Conservation (phyloP, 352 stramenopile species). For the Globisporangium canariense region DNA sequence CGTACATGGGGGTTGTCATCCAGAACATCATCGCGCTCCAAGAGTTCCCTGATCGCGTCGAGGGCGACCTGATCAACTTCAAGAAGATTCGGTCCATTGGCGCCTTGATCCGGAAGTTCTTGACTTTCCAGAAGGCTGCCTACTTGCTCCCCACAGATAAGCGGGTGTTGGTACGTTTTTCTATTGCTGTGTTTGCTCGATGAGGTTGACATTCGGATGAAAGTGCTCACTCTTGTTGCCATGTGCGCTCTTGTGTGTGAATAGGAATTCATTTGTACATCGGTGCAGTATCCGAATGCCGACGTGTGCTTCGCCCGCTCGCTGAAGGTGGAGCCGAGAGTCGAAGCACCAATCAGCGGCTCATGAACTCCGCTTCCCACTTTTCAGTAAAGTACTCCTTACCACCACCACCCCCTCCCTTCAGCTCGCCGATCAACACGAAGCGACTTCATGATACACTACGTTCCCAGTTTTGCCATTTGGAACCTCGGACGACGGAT, state of each 20-base stretch:
- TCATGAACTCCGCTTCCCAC: slow-evolving; percentile 9
- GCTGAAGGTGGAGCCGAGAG: slow-evolving; percentile 77
- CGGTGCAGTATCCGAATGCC: slow-evolving; percentile 52
- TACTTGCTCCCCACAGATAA: slow-evolving; percentile 81
- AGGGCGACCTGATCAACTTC: slow-evolving; percentile 83
- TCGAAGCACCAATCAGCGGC: slow-evolving; percentile 35
- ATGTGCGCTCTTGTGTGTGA: slow-evolving; percentile 8
- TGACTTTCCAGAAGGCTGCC: slow-evolving; percentile 69
- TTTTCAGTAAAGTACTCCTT: slow-evolving; percentile 5
- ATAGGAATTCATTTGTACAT: slow-evolving; percentile 74
- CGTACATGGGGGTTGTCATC: slow-evolving; percentile 83
- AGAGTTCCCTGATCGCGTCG: slow-evolving; percentile 75
- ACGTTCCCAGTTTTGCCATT: slow-evolving; percentile 5
- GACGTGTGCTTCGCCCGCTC: slow-evolving; percentile 81
- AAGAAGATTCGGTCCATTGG: slow-evolving; percentile 85
- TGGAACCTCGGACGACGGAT: background rate
- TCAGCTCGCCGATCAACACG: background rate
- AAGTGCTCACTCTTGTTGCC: background rate
- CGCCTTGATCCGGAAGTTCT: slow-evolving; percentile 47
- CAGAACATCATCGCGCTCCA: slow-evolving; percentile 83
- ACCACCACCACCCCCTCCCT: background rate
- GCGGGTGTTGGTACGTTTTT: slow-evolving; percentile 62
- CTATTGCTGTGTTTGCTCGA: background rate
- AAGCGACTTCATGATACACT: background rate
- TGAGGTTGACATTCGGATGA: background rate